phyloP scores from a whole-genome alignment of 345 rosid genomes.

The Rhizophora apiculata region DNA sequence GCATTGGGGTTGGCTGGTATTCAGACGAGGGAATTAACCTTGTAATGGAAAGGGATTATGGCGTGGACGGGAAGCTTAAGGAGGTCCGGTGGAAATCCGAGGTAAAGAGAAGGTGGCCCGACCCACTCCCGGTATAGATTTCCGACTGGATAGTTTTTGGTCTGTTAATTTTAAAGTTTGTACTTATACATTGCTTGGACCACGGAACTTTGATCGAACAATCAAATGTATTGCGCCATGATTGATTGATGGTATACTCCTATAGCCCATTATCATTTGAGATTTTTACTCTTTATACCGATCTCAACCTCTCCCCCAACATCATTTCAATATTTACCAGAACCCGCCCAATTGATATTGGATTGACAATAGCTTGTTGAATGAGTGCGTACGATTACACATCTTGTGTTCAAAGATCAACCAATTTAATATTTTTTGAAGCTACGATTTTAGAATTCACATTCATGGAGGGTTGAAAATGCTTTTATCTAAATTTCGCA shows the following conservation, averaged over 20 bases:
- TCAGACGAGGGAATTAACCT: slow-evolving; percentile 88
- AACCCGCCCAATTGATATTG: too few species aligned
- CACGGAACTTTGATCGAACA: not conserved
- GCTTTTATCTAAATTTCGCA: too few species aligned
- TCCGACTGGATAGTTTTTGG: not conserved
- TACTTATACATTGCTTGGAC: not conserved
- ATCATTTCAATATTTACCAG: too few species aligned
- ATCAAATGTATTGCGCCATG: not conserved
- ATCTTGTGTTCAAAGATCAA: too few species aligned
- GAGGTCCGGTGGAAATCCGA: slow-evolving; percentile 81
- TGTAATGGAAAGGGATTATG: slow-evolving; percentile 91
- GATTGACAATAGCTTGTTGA: too few species aligned
- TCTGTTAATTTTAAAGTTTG: not conserved
- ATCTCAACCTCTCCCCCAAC: too few species aligned
- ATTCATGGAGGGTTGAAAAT: too few species aligned
- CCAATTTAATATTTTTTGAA: too few species aligned
- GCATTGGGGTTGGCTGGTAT: slow-evolving; percentile 88
- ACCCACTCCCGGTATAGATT: slow-evolving; percentile 30
- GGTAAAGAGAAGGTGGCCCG: slow-evolving; percentile 76
- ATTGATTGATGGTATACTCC: not conserved
- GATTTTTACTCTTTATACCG: too few species aligned
- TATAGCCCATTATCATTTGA: too few species aligned
- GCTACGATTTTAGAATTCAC: too few species aligned
- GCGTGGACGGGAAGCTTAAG: slow-evolving; percentile 67
- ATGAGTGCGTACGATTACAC: too few species aligned